phyloP scores from a whole-genome alignment of 1,284 basidiomycete genomes.

The Microbotryum scabiosae region DNA sequence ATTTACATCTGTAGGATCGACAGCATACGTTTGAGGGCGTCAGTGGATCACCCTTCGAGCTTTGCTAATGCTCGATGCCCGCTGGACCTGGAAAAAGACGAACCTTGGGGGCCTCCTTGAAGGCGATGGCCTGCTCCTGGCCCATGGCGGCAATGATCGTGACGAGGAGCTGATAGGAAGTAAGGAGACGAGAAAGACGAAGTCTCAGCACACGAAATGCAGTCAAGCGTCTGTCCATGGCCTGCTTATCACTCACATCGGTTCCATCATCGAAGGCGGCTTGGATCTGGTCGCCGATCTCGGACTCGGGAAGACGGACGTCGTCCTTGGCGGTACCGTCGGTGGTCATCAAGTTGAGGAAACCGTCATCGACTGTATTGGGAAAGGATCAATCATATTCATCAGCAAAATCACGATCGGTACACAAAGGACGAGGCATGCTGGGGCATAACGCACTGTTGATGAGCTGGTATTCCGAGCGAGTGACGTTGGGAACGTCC shows the following conservation, averaged over 20 bases:
- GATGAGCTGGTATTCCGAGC: conserved; percentile 88
- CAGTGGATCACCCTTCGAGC: too few relatives aligned
- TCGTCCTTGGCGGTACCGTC: conserved; percentile 89
- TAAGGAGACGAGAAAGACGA: background rate
- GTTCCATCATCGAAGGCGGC: conserved; percentile 74
- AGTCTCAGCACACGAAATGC: background rate
- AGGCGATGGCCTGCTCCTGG: conserved; percentile 82
- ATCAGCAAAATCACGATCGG: conserved; percentile 63
- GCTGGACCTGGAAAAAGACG: too few relatives aligned
- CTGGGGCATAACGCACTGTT: conserved; percentile 37
- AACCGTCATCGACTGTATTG: conserved; percentile 46
- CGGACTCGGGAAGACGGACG: conserved; percentile 82
- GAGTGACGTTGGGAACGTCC: conserved; percentile 91
- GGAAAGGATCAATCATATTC: background rate
- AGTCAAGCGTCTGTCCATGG: conserved; percentile 6
- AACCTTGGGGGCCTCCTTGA: conserved; percentile 50
- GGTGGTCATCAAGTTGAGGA: conserved; percentile 85
- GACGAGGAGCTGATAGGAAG: conserved; percentile 50
- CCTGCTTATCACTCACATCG: conserved; percentile 46
- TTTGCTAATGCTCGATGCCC: too few relatives aligned
- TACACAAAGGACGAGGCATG: background rate
- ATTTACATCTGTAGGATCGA: too few relatives aligned
- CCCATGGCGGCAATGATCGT: conserved; percentile 88
- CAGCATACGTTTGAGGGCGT: too few relatives aligned
- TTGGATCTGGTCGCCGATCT: conserved; percentile 69